These are phyloP conservation scores for Erythrophleum fordii DNA, from an alignment of 306 rosid genomes.

Conservation along the genomic window DNA sequence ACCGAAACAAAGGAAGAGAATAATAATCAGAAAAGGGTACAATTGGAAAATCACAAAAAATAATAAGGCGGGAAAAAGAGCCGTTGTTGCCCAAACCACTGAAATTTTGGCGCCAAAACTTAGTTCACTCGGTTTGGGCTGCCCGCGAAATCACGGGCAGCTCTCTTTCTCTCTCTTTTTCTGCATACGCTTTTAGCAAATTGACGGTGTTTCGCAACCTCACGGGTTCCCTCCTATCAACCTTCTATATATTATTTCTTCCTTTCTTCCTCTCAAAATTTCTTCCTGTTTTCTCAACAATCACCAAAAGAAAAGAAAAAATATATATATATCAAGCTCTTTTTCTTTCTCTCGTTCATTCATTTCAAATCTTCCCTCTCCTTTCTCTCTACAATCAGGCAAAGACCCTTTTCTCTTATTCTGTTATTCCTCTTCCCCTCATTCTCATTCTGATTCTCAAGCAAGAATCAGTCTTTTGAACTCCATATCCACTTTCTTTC, in stretches of 20 bases:
- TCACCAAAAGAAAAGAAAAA: constrained; percentile 5
- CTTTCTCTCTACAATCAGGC: constrained; percentile 36
- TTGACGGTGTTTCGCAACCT: constrained; percentile 27
- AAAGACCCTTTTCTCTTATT: constrained; percentile 75
- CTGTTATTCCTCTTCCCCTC: constrained; percentile 59
- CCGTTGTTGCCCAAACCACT: constrained; percentile 72
- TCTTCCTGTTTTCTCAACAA: constrained; percentile 43
- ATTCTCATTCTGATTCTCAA: constrained; percentile 36
- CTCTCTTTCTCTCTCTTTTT: constrained; percentile 25
- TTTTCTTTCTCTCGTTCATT: constrained; percentile 21
- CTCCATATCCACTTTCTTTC: constrained; percentile 36
- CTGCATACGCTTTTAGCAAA: constrained; percentile 39
- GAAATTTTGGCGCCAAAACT: constrained; percentile 59
- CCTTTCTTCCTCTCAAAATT: constrained; percentile 24
- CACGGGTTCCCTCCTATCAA: constrained; percentile 27
- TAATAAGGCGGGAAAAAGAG: constrained; percentile 88
- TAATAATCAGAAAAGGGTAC: constrained; percentile 37
- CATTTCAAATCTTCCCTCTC: constrained; percentile 42
- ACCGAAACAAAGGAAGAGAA: background rate
- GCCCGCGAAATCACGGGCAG: constrained; percentile 89
- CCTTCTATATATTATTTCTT: constrained; percentile 33
- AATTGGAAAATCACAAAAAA: background rate
- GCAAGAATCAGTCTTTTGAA: constrained; percentile 43
- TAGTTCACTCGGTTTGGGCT: constrained; percentile 53
- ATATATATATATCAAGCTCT: constrained; percentile 7